phyloP scores from a whole-genome alignment of 257 asterid species.

The Fraxinus quadrangulata region DNA sequence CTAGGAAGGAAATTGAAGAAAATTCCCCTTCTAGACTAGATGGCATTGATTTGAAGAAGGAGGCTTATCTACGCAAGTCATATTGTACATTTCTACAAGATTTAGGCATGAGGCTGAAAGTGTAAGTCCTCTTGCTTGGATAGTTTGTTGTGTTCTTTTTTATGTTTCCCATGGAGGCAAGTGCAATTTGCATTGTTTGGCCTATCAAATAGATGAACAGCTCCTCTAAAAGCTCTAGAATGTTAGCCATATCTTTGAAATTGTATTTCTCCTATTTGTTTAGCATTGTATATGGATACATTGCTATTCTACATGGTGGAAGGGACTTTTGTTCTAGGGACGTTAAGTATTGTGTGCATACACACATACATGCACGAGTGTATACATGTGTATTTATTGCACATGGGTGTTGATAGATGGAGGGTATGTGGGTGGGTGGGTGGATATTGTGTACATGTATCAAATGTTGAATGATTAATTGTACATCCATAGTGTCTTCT shows the following conservation, averaged over 20 bases:
- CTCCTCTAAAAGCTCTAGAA: background rate
- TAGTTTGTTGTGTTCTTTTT: background rate
- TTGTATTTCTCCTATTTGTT: background rate
- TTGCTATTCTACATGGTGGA: background rate
- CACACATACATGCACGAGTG: background rate
- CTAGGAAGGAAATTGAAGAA: constrained; percentile 87
- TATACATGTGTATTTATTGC: background rate
- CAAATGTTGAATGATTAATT: background rate
- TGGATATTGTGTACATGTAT: background rate
- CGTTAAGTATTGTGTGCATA: background rate
- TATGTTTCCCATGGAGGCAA: background rate
- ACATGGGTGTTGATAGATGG: background rate
- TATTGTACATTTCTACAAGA: constrained; percentile 83
- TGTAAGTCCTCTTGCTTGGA: constrained; percentile 1
- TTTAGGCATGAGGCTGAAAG: constrained; percentile 77
- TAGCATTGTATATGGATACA: background rate
- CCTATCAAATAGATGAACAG: background rate
- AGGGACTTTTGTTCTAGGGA: background rate
- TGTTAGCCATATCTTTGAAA: background rate
- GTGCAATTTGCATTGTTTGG: background rate
- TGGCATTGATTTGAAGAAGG: constrained; percentile 85
- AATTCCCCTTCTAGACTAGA: constrained; percentile 82
- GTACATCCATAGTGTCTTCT: background rate
- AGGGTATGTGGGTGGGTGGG: background rate
- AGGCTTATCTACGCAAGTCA: constrained; percentile 76